Conservation (phyloP, 306 rosid genomes). For the Pueraria montana region DNA sequence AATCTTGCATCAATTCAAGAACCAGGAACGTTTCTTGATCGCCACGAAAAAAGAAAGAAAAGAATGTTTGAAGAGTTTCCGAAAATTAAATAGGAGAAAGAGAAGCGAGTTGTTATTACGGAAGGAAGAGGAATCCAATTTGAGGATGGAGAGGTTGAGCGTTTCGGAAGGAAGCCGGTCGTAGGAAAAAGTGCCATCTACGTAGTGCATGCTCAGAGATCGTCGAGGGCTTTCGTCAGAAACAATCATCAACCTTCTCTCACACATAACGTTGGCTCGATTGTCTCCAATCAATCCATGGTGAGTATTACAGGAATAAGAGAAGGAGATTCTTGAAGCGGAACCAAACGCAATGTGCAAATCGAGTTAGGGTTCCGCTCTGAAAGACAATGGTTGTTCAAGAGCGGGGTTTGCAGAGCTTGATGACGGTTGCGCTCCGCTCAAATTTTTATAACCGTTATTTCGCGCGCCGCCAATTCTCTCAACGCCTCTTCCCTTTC, state of each 20-base stretch:
- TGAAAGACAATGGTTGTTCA: not conserved
- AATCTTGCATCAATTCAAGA: conserved; percentile 30
- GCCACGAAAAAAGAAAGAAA: not conserved
- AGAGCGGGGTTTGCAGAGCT: not conserved
- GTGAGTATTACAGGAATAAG: not conserved
- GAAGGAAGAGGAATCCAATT: conserved; percentile 81
- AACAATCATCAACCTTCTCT: not conserved
- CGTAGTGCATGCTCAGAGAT: conserved; percentile 25
- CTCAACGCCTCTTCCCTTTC: not conserved
- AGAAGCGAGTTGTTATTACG: conserved; percentile 49
- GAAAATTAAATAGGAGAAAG: not conserved
- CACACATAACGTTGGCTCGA: conserved; percentile 46
- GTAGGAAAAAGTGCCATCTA: conserved; percentile 54
- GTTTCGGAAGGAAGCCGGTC: conserved; percentile 66
- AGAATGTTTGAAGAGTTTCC: not conserved
- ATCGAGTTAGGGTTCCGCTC: conserved; percentile 39
- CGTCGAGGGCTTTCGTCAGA: not conserved
- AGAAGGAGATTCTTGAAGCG: conserved; percentile 18
- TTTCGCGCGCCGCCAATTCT: not conserved
- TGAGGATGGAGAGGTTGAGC: conserved; percentile 78
- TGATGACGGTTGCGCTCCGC: conserved; percentile 36
- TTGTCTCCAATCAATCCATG: conserved; percentile 33
- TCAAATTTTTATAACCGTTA: not conserved
- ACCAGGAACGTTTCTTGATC: not conserved
- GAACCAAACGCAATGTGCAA: conserved; percentile 54